Evolutionary conservation across 305 asterid species (phyloP).

Genomic region (Ilex paraguariensis): DNA sequence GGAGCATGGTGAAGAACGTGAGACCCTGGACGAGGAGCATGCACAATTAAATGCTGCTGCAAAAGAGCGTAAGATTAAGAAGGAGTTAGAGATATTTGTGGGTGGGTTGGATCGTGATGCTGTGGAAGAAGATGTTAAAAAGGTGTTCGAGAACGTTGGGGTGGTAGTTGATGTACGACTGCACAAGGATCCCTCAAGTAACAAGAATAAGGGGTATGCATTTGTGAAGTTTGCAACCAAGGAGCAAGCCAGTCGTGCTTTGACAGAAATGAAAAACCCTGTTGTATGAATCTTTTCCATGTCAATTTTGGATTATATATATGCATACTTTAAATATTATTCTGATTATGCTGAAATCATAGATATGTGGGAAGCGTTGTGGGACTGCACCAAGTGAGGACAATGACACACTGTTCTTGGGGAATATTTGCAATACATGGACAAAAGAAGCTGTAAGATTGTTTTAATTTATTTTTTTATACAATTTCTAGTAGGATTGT

Average conservation of each 20-base stretch:
- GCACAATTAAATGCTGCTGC: constrained; percentile 49
- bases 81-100: constrained; percentile 61
- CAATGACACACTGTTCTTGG: constrained; percentile 56
- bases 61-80: constrained; percentile 49
- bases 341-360: not conserved
- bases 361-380: constrained; percentile 70
- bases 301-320: not conserved
- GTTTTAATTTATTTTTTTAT: not conserved
- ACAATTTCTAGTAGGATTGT: not conserved
- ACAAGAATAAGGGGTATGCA: constrained; percentile 67
- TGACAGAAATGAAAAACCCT: constrained; percentile 69
- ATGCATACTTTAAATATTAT: constrained; percentile 15
- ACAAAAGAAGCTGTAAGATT: constrained; percentile 65
- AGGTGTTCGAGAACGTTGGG: constrained; percentile 57
- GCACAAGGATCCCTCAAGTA: constrained; percentile 45
- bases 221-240: constrained; percentile 61
- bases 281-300: constrained; percentile 37
- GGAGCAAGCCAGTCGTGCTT: constrained; percentile 52
- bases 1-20: constrained; percentile 40
- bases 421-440: constrained; percentile 69
- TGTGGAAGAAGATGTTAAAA: constrained; percentile 49
- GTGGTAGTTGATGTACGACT: constrained; percentile 58
- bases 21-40: constrained; percentile 39
- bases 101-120: constrained; percentile 68
- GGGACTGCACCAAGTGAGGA: constrained; percentile 60